Conservation (phyloP, 441 rosid genomes). For the Rhodomyrtus psidioides region DNA sequence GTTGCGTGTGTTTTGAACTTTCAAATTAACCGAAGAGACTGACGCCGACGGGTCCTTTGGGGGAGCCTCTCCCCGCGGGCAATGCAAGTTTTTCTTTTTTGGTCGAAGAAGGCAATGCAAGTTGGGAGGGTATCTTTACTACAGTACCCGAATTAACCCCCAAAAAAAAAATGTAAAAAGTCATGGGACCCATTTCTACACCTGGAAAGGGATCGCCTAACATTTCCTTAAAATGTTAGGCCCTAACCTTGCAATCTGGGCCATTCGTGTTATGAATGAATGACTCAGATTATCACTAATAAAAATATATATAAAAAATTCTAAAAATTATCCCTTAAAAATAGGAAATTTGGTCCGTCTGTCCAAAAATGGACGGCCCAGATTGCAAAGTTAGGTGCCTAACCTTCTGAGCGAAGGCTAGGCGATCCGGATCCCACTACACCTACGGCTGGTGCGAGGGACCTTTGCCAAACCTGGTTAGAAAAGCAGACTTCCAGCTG, state of each 20-base stretch:
- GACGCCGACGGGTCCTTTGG: neutral
- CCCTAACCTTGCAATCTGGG: too few relatives aligned
- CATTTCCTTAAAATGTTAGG: too few relatives aligned
- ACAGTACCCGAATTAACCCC: neutral
- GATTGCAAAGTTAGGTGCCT: too few relatives aligned
- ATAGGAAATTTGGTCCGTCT: too few relatives aligned
- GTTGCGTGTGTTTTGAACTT: neutral
- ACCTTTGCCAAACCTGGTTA: neutral
- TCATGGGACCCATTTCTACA: fast-evolving
- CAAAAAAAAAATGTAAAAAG: neutral
- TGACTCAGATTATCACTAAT: too few relatives aligned
- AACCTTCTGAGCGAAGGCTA: too few relatives aligned
- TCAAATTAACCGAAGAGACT: neutral
- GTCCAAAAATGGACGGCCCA: too few relatives aligned
- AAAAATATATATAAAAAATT: too few relatives aligned
- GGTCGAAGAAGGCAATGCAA: neutral
- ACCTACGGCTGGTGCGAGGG: fast-evolving
- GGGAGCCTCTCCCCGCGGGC: neutral
- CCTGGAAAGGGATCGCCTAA: too few relatives aligned
- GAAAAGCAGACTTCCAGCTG: neutral
- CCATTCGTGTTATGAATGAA: too few relatives aligned
- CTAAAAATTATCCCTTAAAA: too few relatives aligned
- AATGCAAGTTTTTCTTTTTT: neutral
- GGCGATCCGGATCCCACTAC: too few relatives aligned
- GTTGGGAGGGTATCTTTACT: neutral